phyloP scores from a whole-genome alignment of 768 basidiomycete species.

The Terana coerulea region DNA sequence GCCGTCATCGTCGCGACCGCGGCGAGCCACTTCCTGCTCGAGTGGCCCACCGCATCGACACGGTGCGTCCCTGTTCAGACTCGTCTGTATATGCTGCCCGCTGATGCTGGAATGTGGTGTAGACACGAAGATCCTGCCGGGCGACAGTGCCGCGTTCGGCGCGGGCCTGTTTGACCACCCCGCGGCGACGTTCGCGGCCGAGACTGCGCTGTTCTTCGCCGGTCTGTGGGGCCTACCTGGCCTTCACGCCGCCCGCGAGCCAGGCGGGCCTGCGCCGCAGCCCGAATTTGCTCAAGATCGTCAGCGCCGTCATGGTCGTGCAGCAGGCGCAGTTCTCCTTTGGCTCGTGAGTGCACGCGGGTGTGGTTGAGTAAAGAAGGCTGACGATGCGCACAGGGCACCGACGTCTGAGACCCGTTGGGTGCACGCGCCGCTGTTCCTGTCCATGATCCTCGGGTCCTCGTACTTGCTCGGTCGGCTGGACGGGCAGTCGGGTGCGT shows the following conservation, averaged over 20 bases:
- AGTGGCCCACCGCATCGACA: conserved; percentile 27
- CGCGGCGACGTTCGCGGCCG: conserved; percentile 21
- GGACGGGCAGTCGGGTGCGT: conserved; percentile 15
- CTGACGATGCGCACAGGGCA: conserved; percentile 14
- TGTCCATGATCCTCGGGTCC: conserved; percentile 24
- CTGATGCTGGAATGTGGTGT: no score
- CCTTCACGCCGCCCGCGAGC: conserved; percentile 21
- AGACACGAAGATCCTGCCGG: conserved; percentile 28
- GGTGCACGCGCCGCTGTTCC: conserved; percentile 28
- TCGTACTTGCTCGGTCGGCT: conserved; percentile 27
- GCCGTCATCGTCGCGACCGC: conserved; percentile 18
- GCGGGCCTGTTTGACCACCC: conserved; percentile 26
- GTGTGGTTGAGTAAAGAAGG: not conserved
- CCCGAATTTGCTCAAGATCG: conserved; percentile 17
- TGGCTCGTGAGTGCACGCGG: conserved; percentile 17
- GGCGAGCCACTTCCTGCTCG: conserved; percentile 28
- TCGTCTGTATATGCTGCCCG: no score
- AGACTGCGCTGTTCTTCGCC: conserved; percentile 22
- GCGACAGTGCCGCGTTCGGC: conserved; percentile 17
- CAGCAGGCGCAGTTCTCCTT: conserved; percentile 29
- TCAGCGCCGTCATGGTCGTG: conserved; percentile 21
- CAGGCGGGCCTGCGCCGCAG: conserved; percentile 20
- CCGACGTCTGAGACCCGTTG: conserved; percentile 28
- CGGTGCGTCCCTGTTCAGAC: conserved; percentile 14
- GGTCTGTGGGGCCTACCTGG: conserved; percentile 25